Evolutionary conservation across 768 basidiomycete species (phyloP), one percentile per base, ranked within the genome.

Genomic region (Ramaria sp.): DNA sequence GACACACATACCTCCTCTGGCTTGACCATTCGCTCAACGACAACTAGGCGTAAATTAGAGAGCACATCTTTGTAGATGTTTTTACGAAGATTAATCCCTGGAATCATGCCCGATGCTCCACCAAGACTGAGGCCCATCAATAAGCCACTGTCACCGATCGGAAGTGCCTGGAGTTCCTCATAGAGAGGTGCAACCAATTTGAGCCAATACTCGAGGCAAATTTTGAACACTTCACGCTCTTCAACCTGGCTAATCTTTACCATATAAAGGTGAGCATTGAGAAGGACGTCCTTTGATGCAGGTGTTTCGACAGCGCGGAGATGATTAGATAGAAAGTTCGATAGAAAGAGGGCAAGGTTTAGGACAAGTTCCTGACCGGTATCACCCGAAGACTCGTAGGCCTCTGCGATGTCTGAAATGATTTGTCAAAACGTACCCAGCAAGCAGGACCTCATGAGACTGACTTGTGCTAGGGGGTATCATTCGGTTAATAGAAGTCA

Each of bases 21-120:
- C 65, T 75, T 76, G 62, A 75, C 75, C 75, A 76, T 76, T 54
- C 70, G 66, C 61, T 74, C 73, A 44, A 75, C 72, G 67, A 76
- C 73, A 48, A 75, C 73, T 50, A 73, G 58, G 32, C 75, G 63
- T 52, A 76, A 61, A 57, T 76, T 71, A 13, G 66, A 69, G 22
- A 76, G 62, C n/a, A 76, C 71, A 50, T 75, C 73, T 28, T 70
- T 63, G 63, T 75, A 76, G 51, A 74, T 66, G 58, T 69, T 69
- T 63, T 73, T 71, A 54, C 74, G 59, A 36, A 70, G 56, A 3
- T 63, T 62, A 32, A 64, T 54, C 0, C 67, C 67, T 38, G 64
- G 66, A 43, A 65, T 51, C 41, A 67, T 59, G 0, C 63, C 61
- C 5, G 60, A 60, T 20, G 65, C 58, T 32, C 69, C 66, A 30